Conservation (phyloP, 805 yeast species). For the Hanseniaspora singularis region DNA sequence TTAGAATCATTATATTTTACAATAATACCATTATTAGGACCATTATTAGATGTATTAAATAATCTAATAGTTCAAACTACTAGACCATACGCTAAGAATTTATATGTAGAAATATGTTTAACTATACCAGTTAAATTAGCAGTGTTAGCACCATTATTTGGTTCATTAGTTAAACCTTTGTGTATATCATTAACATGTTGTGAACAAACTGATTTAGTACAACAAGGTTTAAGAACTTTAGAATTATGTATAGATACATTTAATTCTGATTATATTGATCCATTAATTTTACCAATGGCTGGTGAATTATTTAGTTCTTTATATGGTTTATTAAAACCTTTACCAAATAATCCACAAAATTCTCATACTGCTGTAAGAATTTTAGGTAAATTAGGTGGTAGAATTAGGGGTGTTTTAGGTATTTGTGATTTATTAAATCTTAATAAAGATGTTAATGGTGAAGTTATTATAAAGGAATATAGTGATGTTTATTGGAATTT, state of each 20-base stretch:
- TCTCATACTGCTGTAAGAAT: conserved; percentile 90
- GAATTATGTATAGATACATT: conserved; percentile 92
- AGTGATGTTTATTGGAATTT: too few species aligned
- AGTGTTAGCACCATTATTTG: conserved; percentile 84
- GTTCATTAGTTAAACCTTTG: conserved; percentile 78
- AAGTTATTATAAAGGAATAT: conserved; percentile 57
- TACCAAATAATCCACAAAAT: conserved; percentile 89
- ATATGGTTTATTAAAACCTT: conserved; percentile 81
- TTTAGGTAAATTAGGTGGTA: conserved; percentile 89
- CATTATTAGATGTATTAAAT: conserved; percentile 72
- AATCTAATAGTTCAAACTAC: conserved; percentile 72
- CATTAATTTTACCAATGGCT: conserved; percentile 90
- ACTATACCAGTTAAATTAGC: conserved; percentile 93
- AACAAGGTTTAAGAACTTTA: conserved; percentile 87
- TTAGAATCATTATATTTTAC: conserved; percentile 88
- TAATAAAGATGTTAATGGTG: conserved; percentile 51
- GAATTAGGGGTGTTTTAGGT: conserved; percentile 78
- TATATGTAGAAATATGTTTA: conserved; percentile 86
- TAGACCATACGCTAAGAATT: conserved; percentile 80
- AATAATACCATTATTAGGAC: conserved; percentile 81
- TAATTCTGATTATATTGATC: conserved; percentile 94
- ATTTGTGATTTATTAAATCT: conserved; percentile 52
- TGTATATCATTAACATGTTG: conserved; percentile 83
- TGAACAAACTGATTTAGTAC: conserved; percentile 60
- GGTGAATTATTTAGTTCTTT: conserved; percentile 88